Percentiles rank a stretch among this genome's conserved stretches.
Conservation (phyloP, 2,329 filamentous ascomycete species). For the Chrysoporthe deuterocubensis region DNA sequence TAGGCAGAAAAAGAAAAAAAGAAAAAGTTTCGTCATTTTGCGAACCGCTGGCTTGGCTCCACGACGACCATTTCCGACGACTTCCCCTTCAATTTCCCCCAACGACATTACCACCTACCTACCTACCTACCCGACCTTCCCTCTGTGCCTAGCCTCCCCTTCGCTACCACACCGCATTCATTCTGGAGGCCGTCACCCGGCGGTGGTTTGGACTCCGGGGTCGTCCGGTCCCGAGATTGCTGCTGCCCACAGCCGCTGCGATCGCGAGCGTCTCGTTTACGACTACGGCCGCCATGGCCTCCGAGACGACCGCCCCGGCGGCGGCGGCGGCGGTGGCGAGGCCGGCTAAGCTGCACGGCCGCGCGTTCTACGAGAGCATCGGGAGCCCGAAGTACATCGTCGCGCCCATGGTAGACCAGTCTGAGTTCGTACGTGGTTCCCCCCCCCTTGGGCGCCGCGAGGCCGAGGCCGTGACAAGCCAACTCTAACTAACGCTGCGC, state of each 20-base stretch:
- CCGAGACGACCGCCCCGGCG: constrained; percentile 22
- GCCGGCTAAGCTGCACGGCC: constrained; percentile 70
- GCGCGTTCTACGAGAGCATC: constrained; percentile 93
- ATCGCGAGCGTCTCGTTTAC: constrained; percentile 7
- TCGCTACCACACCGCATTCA: background rate
- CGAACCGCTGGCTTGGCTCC: background rate
- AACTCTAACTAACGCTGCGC: background rate
- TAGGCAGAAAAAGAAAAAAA: too few species aligned
- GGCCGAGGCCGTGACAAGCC: background rate
- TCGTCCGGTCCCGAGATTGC: constrained; percentile 10
- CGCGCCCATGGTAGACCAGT: constrained; percentile 98
- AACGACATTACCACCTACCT: background rate
- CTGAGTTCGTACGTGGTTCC: constrained; percentile 78
- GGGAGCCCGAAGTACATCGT: constrained; percentile 89
- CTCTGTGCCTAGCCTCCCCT: background rate
- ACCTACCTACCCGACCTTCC: background rate
- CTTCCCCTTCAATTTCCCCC: background rate
- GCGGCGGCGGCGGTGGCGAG: constrained; percentile 21
- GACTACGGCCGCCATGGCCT: constrained; percentile 29
- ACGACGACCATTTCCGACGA: background rate
- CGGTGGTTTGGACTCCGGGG: constrained; percentile 17
- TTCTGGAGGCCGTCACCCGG: constrained; percentile 25
- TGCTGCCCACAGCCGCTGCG: constrained; percentile 8
- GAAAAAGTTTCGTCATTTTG: constrained; percentile 7
- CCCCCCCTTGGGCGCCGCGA: constrained; percentile 1